Evolutionary conservation across 495 filamentous ascomycete genomes (phyloP).

Genomic region (Aspergillus avenaceus): DNA sequence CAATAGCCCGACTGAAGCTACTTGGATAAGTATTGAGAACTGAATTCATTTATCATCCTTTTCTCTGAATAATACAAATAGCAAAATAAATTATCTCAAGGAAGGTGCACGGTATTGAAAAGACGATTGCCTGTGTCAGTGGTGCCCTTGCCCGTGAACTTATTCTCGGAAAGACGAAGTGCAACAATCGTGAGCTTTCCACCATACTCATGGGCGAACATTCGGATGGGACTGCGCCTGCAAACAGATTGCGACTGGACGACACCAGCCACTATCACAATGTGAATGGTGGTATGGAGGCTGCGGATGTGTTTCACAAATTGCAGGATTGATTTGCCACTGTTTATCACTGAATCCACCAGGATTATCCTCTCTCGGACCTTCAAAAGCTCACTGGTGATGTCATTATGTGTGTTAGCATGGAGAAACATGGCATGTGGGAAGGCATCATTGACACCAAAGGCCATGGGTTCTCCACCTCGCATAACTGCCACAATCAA

Average conservation of each 20-base stretch:
- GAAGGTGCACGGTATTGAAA: constrained; percentile 51
- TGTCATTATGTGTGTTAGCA: constrained; percentile 42
- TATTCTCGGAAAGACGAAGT: constrained; percentile 52
- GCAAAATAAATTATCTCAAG: no score
- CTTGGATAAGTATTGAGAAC: no score
- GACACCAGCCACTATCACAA: constrained; percentile 57
- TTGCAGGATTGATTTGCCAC: constrained; percentile 45
- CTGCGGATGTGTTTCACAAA: constrained; percentile 50
- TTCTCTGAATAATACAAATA: no score
- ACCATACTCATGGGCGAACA: constrained; percentile 20
- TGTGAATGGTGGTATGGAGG: constrained; percentile 36
- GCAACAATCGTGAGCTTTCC: constrained; percentile 40
- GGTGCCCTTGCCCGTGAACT: constrained; percentile 46
- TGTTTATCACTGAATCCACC: constrained; percentile 63
- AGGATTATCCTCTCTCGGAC: constrained; percentile 43
- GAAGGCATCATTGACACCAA: constrained; percentile 55
- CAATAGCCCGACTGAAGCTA: no score
- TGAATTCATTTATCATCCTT: no score
- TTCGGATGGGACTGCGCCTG: constrained; percentile 19
- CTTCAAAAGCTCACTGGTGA: constrained; percentile 41
- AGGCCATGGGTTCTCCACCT: constrained; percentile 64
- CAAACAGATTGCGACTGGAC: constrained; percentile 43
- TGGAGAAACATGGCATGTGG: constrained; percentile 54
- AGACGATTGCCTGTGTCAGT: constrained; percentile 59
- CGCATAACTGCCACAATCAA: constrained; percentile 62